Evolutionary conservation across 495 filamentous ascomycete species (phyloP), one percentile per base, ranked within the genome.

Genomic region (Platismatia glauca): DNA sequence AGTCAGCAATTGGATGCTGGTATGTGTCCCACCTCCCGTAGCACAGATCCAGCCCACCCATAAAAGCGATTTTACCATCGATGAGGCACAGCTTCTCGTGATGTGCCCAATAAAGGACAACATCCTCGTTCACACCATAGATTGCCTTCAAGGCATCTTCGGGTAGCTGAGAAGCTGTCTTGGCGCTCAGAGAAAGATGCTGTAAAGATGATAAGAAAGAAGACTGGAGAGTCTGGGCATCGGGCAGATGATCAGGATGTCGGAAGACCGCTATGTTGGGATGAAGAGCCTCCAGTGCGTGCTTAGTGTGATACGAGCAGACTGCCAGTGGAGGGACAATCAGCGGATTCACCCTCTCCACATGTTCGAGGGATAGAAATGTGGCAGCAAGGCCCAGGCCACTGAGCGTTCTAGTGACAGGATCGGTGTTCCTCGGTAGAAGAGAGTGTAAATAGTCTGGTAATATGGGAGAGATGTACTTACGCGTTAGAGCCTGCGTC

Each of bases 71-170:
- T 13, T 78, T 75, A 2, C 87, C 84, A 71, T 97, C 93, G 39
- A 97, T 75, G 13, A 96, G 67, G 65, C 88, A 93, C 9, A 97
- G 79, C 75, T 97, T 97, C 73, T 97, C 93, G 64, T 96, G 93
- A 66, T 97, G 93, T 1, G 93, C 91, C 91, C 91, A 97, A 73
- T 90, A 97, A 7, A 97, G 74, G 24, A 96, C 87, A 7, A 88
- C 82, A 60, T 88, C 91, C 35, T 91, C 89, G 55, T 84, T 81
- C 59, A 83, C 82, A 53, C 93, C 93, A 68, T 96, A 97, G 3
- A 97, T 73, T 2, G 82, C 80, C 69, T 91, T 86, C 34, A 95
- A 67, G 0, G 84, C 75, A 62, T 91, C 87, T 33, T 75, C 77
- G 0, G 87, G 85, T 58, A 89, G 76, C 59, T 84, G 81, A 13